Percentiles rank a stretch among this genome's conserved stretches.
Evolutionary conservation across 495 filamentous ascomycete genomes (phyloP).

Genomic region (Glarea lozoyensis): DNA sequence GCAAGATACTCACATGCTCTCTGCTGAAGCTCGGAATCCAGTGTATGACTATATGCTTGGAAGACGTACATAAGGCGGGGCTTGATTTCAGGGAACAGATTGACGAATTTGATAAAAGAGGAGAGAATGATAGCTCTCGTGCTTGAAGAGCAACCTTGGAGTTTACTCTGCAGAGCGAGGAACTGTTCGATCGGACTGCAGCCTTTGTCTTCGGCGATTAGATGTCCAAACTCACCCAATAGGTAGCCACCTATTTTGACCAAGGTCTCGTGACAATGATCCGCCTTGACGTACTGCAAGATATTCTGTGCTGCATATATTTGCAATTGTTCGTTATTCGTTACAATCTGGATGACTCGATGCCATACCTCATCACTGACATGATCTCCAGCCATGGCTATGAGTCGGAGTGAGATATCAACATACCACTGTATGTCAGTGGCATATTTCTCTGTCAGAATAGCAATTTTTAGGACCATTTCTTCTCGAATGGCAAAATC

Average conservation of each 20-base stretch:
- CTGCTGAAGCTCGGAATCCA: constrained; percentile 94
- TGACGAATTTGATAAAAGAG: constrained; percentile 94
- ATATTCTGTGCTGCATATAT: constrained; percentile 93
- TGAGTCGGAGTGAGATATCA: constrained; percentile 87
- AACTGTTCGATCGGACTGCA: constrained; percentile 98
- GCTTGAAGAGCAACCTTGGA: constrained; percentile 78
- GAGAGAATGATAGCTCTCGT: constrained; percentile 92
- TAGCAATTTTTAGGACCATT: constrained; percentile 98
- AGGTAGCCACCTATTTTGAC: constrained; percentile 97
- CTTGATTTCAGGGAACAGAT: constrained; percentile 98
- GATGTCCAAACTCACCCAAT: constrained; percentile 92
- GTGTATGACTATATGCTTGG: constrained; percentile 82
- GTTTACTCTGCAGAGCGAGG: constrained; percentile 82
- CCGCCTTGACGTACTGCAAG: constrained; percentile 78
- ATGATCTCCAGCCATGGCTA: constrained; percentile 95
- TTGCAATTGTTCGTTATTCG: constrained; percentile 97
- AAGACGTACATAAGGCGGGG: constrained; percentile 88
- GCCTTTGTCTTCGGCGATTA: constrained; percentile 88
- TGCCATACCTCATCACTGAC: constrained; percentile 99
- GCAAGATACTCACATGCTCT: constrained; percentile 92
- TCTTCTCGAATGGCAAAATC: constrained; percentile 98
- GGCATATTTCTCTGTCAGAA: constrained; percentile 96
- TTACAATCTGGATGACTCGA: constrained; percentile 96
- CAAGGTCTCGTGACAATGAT: constrained; percentile 90
- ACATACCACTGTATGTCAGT: constrained; percentile 99